Percentiles rank a stretch among this genome's conserved stretches.
These are phyloP conservation scores for Petunia hybrid DNA, from an alignment of 305 asterid genomes.

Conservation along the genomic window DNA sequence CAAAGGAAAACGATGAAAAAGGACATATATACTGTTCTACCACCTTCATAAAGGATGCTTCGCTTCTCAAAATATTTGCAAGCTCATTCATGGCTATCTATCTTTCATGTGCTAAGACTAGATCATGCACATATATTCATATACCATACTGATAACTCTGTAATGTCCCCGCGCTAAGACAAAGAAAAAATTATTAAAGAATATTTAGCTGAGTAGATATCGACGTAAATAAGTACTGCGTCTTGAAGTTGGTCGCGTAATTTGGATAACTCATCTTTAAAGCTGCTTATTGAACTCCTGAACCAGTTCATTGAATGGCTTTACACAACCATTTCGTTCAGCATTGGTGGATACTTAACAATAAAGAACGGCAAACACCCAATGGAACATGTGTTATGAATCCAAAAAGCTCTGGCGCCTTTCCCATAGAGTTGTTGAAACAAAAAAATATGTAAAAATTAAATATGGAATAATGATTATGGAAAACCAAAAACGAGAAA, in stretches of 20 bases:
- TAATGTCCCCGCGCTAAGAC: too few relatives aligned
- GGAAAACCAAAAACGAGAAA: constrained; percentile 23
- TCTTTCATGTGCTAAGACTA: neutral
- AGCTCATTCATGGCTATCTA: neutral
- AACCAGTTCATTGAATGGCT: constrained; percentile 38
- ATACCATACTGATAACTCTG: neutral
- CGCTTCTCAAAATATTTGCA: neutral
- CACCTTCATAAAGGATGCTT: neutral
- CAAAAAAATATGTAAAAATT: neutral
- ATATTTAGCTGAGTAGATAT: constrained; percentile 43
- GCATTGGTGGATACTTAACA: constrained; percentile 26
- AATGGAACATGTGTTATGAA: constrained; percentile 47
- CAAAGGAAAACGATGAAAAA: too few relatives aligned
- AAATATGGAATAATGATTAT: neutral
- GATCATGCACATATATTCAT: neutral
- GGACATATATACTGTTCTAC: neutral
- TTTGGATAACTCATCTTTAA: constrained; percentile 28
- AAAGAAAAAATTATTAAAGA: too few relatives aligned
- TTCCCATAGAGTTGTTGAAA: constrained; percentile 34
- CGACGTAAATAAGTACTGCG: constrained; percentile 31
- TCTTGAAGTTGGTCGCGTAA: constrained; percentile 28
- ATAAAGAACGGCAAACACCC: constrained; percentile 44
- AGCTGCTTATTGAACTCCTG: constrained; percentile 38
- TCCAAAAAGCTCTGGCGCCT: constrained; percentile 48
- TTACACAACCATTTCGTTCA: constrained; percentile 42